phyloP scores from a whole-genome alignment of 164 flowering plant genomes.

The Platanus orientalis region DNA sequence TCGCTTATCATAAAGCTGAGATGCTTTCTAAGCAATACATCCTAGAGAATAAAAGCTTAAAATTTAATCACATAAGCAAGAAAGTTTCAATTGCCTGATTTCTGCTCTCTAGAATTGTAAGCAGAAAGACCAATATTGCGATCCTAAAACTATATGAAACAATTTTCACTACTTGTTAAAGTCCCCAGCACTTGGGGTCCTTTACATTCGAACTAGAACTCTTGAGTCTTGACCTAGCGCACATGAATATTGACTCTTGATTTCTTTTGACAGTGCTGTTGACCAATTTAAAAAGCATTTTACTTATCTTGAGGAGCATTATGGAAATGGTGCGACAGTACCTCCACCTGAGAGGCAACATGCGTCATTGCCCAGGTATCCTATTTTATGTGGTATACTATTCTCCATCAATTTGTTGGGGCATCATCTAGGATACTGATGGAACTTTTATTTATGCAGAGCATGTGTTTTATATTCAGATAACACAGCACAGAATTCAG shows the following conservation, averaged over 20 bases:
- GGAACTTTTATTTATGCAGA: conserved; percentile 35
- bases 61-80: background rate
- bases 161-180: background rate
- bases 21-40: background rate
- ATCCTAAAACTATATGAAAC: background rate
- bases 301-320: conserved; percentile 94
- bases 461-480: conserved; percentile 73
- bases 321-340: conserved; percentile 71
- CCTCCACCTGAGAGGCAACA: conserved; percentile 95
- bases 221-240: background rate
- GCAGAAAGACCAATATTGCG: background rate
- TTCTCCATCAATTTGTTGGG: background rate
- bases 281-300: conserved; percentile 98
- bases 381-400: background rate
- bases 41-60: background rate
- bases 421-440: conserved; percentile 4
- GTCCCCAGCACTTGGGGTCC: background rate
- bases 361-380: conserved; percentile 90
- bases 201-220: background rate
- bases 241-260: background rate
- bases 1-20: background rate
- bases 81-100: background rate
- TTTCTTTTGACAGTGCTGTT: conserved; percentile 66
- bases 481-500: conserved; percentile 41
- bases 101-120: background rate